Conservation (phyloP, 2,329 filamentous ascomycete species). For the Penicillium italicum region DNA sequence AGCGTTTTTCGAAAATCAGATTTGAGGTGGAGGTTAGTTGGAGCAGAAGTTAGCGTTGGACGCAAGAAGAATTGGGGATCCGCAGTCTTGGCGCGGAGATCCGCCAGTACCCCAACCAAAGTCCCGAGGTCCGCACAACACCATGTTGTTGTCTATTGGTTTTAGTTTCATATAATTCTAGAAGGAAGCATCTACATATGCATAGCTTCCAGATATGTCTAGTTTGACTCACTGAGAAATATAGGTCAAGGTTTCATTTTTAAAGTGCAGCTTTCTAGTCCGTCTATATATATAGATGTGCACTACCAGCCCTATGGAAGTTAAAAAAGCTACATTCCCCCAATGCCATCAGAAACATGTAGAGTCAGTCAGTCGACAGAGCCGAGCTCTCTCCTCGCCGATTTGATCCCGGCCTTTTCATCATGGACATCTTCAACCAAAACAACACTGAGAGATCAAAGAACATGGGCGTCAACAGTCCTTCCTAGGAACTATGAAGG, state of each 20-base stretch:
- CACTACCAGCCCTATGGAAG: no score
- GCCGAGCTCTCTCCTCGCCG: not conserved
- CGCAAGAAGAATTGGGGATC: constrained; percentile 22
- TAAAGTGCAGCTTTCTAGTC: not conserved
- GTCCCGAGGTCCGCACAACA: not conserved
- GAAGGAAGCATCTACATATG: not conserved
- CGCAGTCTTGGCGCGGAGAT: constrained; percentile 28
- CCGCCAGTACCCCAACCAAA: constrained; percentile 34
- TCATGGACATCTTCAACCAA: not conserved
- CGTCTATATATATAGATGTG: not conserved
- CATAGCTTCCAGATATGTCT: not conserved
- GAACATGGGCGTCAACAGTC: not conserved
- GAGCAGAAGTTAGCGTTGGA: constrained; percentile 16
- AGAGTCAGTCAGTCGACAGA: not conserved
- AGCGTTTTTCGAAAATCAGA: not conserved
- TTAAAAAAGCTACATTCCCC: no score
- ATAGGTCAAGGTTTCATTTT: not conserved
- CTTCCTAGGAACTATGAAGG: not conserved
- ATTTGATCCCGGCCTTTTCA: no score
- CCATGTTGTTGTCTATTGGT: not conserved
- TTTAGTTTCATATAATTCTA: not conserved
- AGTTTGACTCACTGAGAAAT: not conserved
- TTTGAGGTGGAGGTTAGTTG: constrained; percentile 21
- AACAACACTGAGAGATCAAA: not conserved
- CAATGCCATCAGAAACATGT: no score